Evolutionary conservation across 345 rosid genomes (phyloP).

Genomic region (Sisymbrium altissimum): DNA sequence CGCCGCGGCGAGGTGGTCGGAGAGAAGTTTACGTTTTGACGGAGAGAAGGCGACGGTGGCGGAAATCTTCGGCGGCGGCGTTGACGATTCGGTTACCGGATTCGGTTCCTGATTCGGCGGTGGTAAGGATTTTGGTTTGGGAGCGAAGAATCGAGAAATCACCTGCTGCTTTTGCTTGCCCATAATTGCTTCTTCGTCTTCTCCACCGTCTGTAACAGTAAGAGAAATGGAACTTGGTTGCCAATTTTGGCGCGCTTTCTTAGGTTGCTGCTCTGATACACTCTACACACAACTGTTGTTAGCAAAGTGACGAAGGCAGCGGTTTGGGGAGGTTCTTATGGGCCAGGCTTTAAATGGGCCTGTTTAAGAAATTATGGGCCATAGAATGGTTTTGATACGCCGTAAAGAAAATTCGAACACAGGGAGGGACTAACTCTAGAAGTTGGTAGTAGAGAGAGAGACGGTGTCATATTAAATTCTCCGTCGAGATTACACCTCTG

Average conservation of each 20-base stretch:
- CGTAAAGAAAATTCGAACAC: not conserved
- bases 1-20: conserved; percentile 40
- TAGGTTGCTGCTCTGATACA: not conserved
- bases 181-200: conserved; percentile 35
- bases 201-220: not conserved
- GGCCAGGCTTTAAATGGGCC: conserved; percentile 1
- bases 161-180: conserved; percentile 80
- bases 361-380: too few relatives aligned
- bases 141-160: conserved; percentile 85
- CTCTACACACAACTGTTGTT: not conserved
- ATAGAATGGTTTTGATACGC: not conserved
- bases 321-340: not conserved
- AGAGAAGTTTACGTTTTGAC: conserved; percentile 66
- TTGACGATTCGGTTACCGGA: conserved; percentile 25
- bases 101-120: conserved; percentile 27
- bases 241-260: conserved; percentile 32
- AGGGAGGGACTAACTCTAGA: not conserved
- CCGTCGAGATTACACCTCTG: conserved; percentile 2
- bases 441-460: not conserved
- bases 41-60: conserved; percentile 73
- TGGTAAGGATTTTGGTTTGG: conserved; percentile 50
- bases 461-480: not conserved
- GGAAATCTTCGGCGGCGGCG: conserved; percentile 51
- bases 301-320: not conserved
- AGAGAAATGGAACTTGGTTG: not conserved